These are phyloP conservation scores for Coniferiporia weirii DNA, from an alignment of 1,284 basidiomycete genomes.

Conservation along the genomic window DNA sequence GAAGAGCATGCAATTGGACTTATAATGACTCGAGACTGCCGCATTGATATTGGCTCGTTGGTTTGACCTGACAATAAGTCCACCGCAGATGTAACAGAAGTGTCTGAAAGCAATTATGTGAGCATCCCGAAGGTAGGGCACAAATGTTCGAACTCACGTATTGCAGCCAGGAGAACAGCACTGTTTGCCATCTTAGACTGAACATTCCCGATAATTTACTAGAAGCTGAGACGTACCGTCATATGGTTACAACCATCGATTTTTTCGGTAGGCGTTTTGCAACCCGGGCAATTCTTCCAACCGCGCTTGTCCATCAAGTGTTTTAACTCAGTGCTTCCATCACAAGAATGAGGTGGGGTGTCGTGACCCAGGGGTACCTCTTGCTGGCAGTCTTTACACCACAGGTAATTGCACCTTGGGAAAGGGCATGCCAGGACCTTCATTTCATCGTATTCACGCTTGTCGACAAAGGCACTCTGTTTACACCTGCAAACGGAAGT, in stretches of 20 bases:
- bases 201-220: not conserved
- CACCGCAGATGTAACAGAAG: constrained; percentile 56
- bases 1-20: not conserved
- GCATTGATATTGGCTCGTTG: not conserved
- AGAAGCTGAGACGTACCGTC: constrained; percentile 37
- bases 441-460: constrained; percentile 38
- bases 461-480: constrained; percentile 44
- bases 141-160: constrained; percentile 32
- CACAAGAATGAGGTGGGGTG: constrained; percentile 46
- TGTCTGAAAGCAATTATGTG: constrained; percentile 32
- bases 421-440: constrained; percentile 41
- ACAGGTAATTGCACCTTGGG: constrained; percentile 38
- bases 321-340: constrained; percentile 49
- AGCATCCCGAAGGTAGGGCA: not conserved
- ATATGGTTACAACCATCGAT: constrained; percentile 58
- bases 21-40: constrained; percentile 1
- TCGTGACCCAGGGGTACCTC: constrained; percentile 31
- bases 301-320: constrained; percentile 45
- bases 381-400: constrained; percentile 52
- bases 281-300: constrained; percentile 58
- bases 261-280: constrained; percentile 55
- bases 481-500: constrained; percentile 34
- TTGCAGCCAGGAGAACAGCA: constrained; percentile 56
- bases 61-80: constrained; percentile 10
- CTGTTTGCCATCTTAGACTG: constrained; percentile 26